Evolutionary conservation across 1,139 yeast genomes (phyloP).

Genomic region (Pichia cactophila): DNA sequence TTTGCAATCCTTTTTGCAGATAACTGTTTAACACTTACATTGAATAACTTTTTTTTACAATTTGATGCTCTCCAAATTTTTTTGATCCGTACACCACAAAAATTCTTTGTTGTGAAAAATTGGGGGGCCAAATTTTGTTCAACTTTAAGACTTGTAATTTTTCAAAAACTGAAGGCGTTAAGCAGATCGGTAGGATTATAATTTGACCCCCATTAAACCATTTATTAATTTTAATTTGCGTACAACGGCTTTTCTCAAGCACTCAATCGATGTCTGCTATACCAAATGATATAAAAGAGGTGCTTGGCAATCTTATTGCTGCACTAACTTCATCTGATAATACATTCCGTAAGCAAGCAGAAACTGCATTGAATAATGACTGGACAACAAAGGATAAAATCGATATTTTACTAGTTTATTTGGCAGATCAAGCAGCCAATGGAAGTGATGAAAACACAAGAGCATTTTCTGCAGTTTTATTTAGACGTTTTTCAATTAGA

Average conservation of each 20-base stretch:
- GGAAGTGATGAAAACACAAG: conserved; percentile 49
- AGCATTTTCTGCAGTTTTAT: conserved; percentile 77
- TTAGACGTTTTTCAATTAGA: conserved; percentile 78
- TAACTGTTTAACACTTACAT: too few species aligned
- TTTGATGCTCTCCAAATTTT: neutral
- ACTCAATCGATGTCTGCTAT: conserved; percentile 41
- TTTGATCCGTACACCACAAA: neutral
- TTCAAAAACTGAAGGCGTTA: neutral
- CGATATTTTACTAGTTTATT: conserved; percentile 63
- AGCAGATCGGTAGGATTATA: neutral
- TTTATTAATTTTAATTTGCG: neutral
- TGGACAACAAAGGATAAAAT: conserved; percentile 64
- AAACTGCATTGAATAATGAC: conserved; percentile 58
- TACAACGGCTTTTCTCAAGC: neutral
- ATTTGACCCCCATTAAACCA: neutral
- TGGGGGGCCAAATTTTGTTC: neutral
- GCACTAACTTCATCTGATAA: conserved; percentile 79
- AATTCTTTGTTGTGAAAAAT: neutral
- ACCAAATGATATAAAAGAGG: conserved; percentile 54
- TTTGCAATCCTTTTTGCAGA: neutral
- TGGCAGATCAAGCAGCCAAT: conserved; percentile 71
- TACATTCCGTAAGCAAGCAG: conserved; percentile 67
- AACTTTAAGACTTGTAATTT: neutral
- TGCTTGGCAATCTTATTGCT: conserved; percentile 51
- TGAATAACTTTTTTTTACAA: neutral